These are phyloP conservation scores for Xylaria sp. DNA, from an alignment of 2,329 filamentous ascomycete genomes.

Conservation along the genomic window DNA sequence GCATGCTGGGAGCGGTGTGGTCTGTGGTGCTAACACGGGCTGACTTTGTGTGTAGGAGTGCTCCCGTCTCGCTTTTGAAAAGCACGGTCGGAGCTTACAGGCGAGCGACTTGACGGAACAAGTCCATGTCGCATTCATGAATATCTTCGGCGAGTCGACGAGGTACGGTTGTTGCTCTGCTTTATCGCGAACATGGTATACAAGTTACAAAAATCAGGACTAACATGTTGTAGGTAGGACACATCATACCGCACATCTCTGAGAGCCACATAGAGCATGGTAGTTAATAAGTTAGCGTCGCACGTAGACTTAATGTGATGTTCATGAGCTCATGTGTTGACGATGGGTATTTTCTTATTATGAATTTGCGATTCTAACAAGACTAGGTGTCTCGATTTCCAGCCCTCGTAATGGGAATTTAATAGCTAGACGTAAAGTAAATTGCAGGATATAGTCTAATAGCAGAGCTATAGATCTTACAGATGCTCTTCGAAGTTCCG, in stretches of 20 bases:
- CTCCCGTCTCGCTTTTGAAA: constrained; percentile 85
- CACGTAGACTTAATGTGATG: not conserved
- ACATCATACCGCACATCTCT: constrained; percentile 22
- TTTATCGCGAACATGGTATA: constrained; percentile 2
- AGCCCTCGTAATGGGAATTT: too few species aligned
- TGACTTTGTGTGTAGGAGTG: constrained; percentile 68
- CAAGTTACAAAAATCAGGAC: not conserved
- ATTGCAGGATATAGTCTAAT: too few species aligned
- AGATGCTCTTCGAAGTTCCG: too few species aligned
- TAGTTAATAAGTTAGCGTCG: not conserved
- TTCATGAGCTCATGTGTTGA: constrained; percentile 1
- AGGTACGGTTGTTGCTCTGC: constrained; percentile 29
- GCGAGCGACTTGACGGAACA: constrained; percentile 93
- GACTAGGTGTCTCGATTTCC: too few species aligned
- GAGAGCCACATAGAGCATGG: not conserved
- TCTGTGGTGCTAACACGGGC: not conserved
- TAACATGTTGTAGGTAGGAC: constrained; percentile 26
- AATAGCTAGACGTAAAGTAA: too few species aligned
- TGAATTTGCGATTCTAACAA: too few species aligned
- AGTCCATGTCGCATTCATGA: constrained; percentile 83
- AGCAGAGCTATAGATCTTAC: too few species aligned
- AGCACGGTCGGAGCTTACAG: constrained; percentile 87
- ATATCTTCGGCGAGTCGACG: constrained; percentile 77
- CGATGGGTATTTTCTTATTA: not conserved
- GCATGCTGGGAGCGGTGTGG: too few species aligned